A percentile compares a stretch with the other conserved stretches of the same genome.
Evolutionary conservation across 2,329 filamentous ascomycete genomes (phyloP).

Genomic region (Aspergillus melleus): DNA sequence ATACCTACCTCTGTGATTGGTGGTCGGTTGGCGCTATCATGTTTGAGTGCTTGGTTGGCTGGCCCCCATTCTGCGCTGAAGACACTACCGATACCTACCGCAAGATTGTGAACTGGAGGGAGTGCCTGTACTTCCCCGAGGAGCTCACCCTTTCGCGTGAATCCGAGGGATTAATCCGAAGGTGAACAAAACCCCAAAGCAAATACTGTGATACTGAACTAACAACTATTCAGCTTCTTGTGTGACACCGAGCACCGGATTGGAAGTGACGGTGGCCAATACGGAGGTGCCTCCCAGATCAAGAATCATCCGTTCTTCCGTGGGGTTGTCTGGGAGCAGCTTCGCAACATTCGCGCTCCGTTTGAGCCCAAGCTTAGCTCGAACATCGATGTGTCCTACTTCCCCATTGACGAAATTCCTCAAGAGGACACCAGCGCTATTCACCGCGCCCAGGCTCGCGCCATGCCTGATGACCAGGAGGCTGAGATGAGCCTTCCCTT

Average conservation of each 20-base stretch:
- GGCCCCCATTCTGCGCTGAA: constrained; percentile 98
- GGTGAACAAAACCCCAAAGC: constrained; percentile 55
- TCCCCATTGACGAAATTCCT: constrained; percentile 97
- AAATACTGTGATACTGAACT: constrained; percentile 17
- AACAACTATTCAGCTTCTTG: constrained; percentile 66
- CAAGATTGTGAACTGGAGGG: constrained; percentile 98
- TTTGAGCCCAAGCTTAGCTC: constrained; percentile 93
- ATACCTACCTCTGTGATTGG: constrained; percentile 97
- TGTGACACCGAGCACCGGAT: constrained; percentile 92
- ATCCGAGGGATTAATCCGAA: constrained; percentile 88
- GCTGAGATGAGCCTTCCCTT: constrained; percentile 96
- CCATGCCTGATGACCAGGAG: constrained; percentile 72
- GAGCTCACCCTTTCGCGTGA: constrained; percentile 86
- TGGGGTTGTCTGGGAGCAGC: constrained; percentile 89
- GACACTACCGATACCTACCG: constrained; percentile 97
- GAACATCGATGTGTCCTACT: constrained; percentile 95
- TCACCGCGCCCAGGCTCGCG: constrained; percentile 78
- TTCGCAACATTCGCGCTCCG: constrained; percentile 88
- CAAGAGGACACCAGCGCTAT: constrained; percentile 91
- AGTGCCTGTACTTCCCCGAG: constrained; percentile 93
- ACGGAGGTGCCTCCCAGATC: constrained; percentile 82
- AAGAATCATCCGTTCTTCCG: constrained; percentile 95
- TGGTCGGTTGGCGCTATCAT: constrained; percentile 99
- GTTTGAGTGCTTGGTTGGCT: constrained; percentile 98
- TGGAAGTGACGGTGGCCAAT: constrained; percentile 62